Base-by-base conservation (phyloP, 2,329 filamentous ascomycete genomes). In the Polytolypa hystricis region DNA sequence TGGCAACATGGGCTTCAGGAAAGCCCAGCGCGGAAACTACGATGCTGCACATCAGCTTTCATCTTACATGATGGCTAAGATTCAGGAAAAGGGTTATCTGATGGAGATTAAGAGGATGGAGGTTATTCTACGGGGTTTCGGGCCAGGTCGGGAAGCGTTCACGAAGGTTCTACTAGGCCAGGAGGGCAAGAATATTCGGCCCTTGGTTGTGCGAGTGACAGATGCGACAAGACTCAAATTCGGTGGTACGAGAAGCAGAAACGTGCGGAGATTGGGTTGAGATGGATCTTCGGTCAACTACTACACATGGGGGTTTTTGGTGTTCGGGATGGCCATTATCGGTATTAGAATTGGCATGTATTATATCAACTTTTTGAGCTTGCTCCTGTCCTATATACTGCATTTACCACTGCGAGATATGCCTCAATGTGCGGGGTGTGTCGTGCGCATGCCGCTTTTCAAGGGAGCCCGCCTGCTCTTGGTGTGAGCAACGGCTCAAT, bases 171-270 rank as follows among this genome's bases (percentile, higher is more conserved):
- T 98, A 40, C 65, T 98, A 60, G 87, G 89, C 23, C 78, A 71
- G 15, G 89, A 98, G 59, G 91, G 91, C 39, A 78, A 75, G 54
- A 59, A 77, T 50, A 62, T 96, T 47, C 74, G 85, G 48, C 67
- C 72, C 20, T 77, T 82, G 65, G 82, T 98, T 47, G 68, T 76
- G 28, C 79, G 78, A 49, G 81, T 98, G 42, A 78, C 83, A 20
- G 91, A 98, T 64, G 71, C 77, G 27, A 96, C 89, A 38, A 81
- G 81, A 52, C 62, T 96, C 61, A 98, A 98, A 70, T 94, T 96
- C 69, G 91, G 87, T 64, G 93, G 91, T 55, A 84, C 83, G 26
- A 83, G 87, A 62, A 89, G 85, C 67, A 74, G 73, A 60, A 84
- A 79, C 58, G 81, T 79, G 26, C 87, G 87, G 63, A 81, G 91